Conservation (phyloP, 2,329 filamentous ascomycete genomes). For the Thyridium curvatum region DNA sequence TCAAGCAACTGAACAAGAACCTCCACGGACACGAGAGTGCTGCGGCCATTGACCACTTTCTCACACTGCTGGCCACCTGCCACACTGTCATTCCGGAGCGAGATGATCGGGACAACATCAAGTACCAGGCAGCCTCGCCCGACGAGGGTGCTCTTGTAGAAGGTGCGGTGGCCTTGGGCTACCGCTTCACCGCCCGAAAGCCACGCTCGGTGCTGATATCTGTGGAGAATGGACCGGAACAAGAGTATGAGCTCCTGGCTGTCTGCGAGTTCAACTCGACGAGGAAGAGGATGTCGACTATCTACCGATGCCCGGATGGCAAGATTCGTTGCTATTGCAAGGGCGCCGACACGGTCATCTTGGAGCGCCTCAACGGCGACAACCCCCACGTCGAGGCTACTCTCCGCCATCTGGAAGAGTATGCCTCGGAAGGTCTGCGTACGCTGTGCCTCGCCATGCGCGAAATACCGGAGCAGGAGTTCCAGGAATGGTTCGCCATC, state of each 20-base stretch:
- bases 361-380: constrained; percentile 78
- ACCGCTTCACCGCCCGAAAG: constrained; percentile 85
- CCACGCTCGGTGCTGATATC: constrained; percentile 82
- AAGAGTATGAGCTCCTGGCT: constrained; percentile 84
- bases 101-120: constrained; percentile 76
- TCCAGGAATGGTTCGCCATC: constrained; percentile 76
- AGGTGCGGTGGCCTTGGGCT: constrained; percentile 78
- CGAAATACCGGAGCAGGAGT: constrained; percentile 86
- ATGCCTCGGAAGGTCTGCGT: constrained; percentile 90
- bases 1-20: constrained; percentile 68
- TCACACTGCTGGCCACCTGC: constrained; percentile 80
- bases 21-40: constrained; percentile 48
- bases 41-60: constrained; percentile 66
- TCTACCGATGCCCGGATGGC: constrained; percentile 93
- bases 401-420: constrained; percentile 93
- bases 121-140: constrained; percentile 95
- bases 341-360: constrained; percentile 93
- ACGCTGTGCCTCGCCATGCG: constrained; percentile 94
- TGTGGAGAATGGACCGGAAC: constrained; percentile 57
- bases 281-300: constrained; percentile 94
- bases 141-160: constrained; percentile 97
- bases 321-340: constrained; percentile 94
- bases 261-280: constrained; percentile 99
- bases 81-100: constrained; percentile 96
- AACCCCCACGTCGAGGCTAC: constrained; percentile 88